phyloP scores from a whole-genome alignment of 176 grass and related monocot species.

The Triticum dicoccoides region DNA sequence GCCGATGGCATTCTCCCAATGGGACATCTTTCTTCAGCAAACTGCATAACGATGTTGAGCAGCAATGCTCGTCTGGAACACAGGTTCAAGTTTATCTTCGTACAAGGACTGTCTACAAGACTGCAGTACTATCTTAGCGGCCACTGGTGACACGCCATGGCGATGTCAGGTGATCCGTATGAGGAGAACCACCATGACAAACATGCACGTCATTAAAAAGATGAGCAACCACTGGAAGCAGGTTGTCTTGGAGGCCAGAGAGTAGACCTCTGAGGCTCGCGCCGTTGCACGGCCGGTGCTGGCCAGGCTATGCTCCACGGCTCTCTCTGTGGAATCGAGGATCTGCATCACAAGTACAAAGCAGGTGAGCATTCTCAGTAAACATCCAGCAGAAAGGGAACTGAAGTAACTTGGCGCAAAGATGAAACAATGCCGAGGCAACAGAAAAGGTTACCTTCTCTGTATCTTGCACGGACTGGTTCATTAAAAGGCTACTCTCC shows the following conservation, averaged over 20 bases:
- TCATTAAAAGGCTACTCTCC: constrained; percentile 78
- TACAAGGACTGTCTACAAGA: not conserved
- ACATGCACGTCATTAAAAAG: constrained; percentile 78
- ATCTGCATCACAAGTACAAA: constrained; percentile 32
- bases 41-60: not conserved
- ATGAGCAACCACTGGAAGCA: constrained; percentile 92
- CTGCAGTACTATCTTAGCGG: not conserved
- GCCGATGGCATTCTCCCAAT: not conserved
- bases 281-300: constrained; percentile 58
- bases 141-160: not conserved
- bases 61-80: not conserved
- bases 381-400: not conserved
- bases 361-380: not conserved
- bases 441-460: constrained; percentile 54
- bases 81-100: not conserved
- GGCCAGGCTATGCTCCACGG: constrained; percentile 85
- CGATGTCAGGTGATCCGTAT: constrained; percentile 64
- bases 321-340: constrained; percentile 76
- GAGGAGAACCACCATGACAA: constrained; percentile 89
- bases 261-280: constrained; percentile 60
- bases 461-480: constrained; percentile 70
- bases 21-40: not conserved
- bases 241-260: constrained; percentile 70
- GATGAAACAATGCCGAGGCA: not conserved
- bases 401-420: not conserved